Percentiles rank a stretch among this genome's conserved stretches.
Conservation (phyloP, 2,329 filamentous ascomycete species). For the Hymenoscyphus repandus region DNA sequence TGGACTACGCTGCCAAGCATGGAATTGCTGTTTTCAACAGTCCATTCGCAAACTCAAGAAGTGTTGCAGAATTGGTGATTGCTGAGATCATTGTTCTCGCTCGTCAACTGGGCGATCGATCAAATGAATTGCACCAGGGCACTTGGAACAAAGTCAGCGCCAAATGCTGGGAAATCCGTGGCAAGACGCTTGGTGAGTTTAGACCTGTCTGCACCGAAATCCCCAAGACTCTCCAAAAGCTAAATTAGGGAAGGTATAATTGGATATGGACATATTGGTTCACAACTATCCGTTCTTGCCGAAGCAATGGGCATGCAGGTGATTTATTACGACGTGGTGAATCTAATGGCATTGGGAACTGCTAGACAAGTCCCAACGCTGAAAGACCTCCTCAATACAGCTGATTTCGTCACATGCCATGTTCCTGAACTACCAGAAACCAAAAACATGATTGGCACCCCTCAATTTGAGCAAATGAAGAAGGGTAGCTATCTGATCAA, state of each 20-base stretch:
- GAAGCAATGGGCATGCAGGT: constrained; percentile 98
- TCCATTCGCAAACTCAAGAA: constrained; percentile 95
- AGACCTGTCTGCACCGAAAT: not conserved
- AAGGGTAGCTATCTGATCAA: constrained; percentile 91
- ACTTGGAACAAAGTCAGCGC: constrained; percentile 97
- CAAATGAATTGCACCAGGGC: constrained; percentile 87
- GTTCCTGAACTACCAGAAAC: constrained; percentile 93
- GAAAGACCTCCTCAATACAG: constrained; percentile 66
- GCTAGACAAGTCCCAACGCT: constrained; percentile 77
- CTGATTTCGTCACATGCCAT: constrained; percentile 92
- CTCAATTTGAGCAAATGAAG: constrained; percentile 85
- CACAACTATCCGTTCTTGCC: constrained; percentile 88
- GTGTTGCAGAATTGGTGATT: constrained; percentile 94
- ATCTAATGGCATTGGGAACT: constrained; percentile 89
- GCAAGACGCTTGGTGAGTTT: constrained; percentile 78
- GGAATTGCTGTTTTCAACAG: constrained; percentile 99
- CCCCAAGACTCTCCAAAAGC: not conserved
- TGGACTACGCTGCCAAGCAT: constrained; percentile 73
- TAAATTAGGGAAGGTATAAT: constrained; percentile 61
- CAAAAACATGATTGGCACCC: constrained; percentile 79
- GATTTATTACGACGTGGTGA: constrained; percentile 93
- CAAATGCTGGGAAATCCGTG: constrained; percentile 96
- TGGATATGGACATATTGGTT: constrained; percentile 95
- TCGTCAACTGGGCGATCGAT: constrained; percentile 87
- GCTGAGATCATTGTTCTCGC: constrained; percentile 88